phyloP scores from a whole-genome alignment of 805 yeast genomes.

The Sugiyamaella floridensis region DNA sequence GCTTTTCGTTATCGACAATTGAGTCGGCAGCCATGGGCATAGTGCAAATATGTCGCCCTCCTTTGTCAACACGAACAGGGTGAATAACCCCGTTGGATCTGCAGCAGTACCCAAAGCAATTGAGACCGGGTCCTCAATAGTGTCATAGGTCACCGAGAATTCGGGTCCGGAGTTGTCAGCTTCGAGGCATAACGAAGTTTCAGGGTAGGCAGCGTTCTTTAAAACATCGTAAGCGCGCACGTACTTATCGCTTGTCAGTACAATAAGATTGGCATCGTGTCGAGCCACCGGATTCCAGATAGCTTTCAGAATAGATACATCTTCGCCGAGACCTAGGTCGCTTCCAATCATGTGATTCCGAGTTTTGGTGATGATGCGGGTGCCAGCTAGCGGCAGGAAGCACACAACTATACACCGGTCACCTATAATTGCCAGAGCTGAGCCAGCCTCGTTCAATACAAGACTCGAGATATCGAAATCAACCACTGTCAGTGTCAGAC shows the following conservation, averaged over 20 bases:
- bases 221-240: slow-evolving; percentile 35
- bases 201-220: slow-evolving; percentile 17
- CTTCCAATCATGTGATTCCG: neutral
- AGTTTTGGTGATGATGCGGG: neutral
- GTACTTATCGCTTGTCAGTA: slow-evolving; percentile 32
- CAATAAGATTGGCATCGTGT: slow-evolving; percentile 38
- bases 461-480: slow-evolving; percentile 33
- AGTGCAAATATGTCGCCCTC: slow-evolving; percentile 57
- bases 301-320: slow-evolving; percentile 30
- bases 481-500: slow-evolving; percentile 4
- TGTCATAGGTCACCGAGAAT: neutral
- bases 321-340: neutral
- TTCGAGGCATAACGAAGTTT: neutral
- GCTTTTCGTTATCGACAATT: slow-evolving; percentile 33
- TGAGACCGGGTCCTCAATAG: slow-evolving; percentile 28
- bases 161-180: slow-evolving; percentile 20
- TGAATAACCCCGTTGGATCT: slow-evolving; percentile 38
- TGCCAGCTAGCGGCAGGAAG: slow-evolving; percentile 27
- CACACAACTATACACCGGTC: slow-evolving; percentile 27
- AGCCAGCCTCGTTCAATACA: slow-evolving; percentile 36
- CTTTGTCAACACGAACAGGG: slow-evolving; percentile 45
- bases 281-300: slow-evolving; percentile 42
- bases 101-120: slow-evolving; percentile 40
- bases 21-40: slow-evolving; percentile 56
- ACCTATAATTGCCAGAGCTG: slow-evolving; percentile 39